Evolutionary conservation across 2,329 filamentous ascomycete genomes (phyloP).

Genomic region (Arthroderma sp.): DNA sequence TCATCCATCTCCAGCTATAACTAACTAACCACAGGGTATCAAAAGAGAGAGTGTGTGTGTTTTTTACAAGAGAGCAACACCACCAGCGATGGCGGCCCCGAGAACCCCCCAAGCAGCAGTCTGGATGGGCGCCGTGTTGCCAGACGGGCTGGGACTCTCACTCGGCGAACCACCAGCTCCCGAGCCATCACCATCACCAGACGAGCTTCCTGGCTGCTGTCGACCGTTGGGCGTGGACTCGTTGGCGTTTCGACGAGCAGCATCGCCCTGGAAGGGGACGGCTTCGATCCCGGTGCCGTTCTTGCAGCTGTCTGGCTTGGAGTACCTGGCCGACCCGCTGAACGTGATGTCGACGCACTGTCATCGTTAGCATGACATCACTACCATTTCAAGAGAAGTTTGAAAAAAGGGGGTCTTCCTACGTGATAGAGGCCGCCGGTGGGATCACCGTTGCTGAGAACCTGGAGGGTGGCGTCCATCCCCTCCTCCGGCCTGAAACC

Average conservation of each 20-base stretch:
- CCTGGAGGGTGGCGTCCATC: slow-evolving; percentile 54
- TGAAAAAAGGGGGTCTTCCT: slow-evolving; percentile 17
- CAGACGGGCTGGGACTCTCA: slow-evolving; percentile 14
- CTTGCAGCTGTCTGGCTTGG: slow-evolving; percentile 41
- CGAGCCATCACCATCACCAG: too few relatives aligned
- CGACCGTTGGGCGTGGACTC: slow-evolving; percentile 27
- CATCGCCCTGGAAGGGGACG: slow-evolving; percentile 29
- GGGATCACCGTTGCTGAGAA: slow-evolving; percentile 50
- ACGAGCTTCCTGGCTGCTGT: slow-evolving; percentile 18
- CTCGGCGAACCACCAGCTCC: not conserved
- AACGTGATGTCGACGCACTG: slow-evolving; percentile 66
- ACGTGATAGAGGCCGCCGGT: slow-evolving; percentile 56
- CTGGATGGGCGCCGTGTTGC: slow-evolving; percentile 19
- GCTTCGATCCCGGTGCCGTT: slow-evolving; percentile 47
- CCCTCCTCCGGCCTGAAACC: slow-evolving; percentile 46
- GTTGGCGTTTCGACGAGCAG: slow-evolving; percentile 35
- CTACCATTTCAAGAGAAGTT: not conserved
- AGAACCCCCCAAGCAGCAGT: slow-evolving; percentile 30
- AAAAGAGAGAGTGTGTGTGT: too few relatives aligned
- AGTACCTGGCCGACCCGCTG: slow-evolving; percentile 39
- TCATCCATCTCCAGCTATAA: too few relatives aligned
- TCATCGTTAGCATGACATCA: not conserved
- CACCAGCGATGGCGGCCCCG: slow-evolving; percentile 25
- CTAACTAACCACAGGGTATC: too few relatives aligned
- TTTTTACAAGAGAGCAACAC: slow-evolving; percentile 23